Base-by-base conservation (phyloP, 2,329 filamentous ascomycete species). In the Periconia digitata region DNA sequence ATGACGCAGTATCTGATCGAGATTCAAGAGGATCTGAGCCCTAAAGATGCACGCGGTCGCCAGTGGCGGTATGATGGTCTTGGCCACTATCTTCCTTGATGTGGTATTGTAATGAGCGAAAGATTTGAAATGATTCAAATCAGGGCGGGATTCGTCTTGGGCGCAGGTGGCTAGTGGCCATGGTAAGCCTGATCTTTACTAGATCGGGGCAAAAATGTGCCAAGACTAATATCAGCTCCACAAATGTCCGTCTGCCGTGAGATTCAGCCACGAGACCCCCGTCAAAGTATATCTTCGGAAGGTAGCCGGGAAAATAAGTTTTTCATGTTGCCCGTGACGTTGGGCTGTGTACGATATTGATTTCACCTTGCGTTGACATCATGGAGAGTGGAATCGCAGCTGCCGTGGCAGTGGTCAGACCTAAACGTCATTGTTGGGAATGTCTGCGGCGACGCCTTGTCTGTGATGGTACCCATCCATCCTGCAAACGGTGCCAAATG, bases 371-470 rank as follows among this genome's bases (percentile, higher is more conserved):
- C n/a, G 35, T 37, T 37, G 6, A n/a, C 35, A n/a, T n/a, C 35
- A 37, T 37, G 35, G 35, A 37, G 6, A 37, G n/a, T 37, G 35
- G 7, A 37, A 6, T 37, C n/a, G 35, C 35, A 37, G n/a, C 7
- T 8, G 35, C 7, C 7, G 35, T 37, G 35, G 7, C 35, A n/a
- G 7, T 8, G 35, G 35, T 37, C n/a, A n/a, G 7, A 37, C 35
- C 35, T 6, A 37, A 37, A 37, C 35, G 35, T 6, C 35, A 37
- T 37, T 37, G 35, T 37, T 37, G 35, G 35, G 35, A n/a, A n/a
- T 37, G 35, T 37, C 35, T 37, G 35, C 35, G n/a, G 35, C 35
- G 35, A 18, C 35, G 35, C n/a, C 35, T 37, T 37, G 35, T 37
- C 35, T 37, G 17, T n/a, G 35, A 37, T 37, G 35, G 35, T 6